Base-by-base conservation (phyloP, 2,329 filamentous ascomycete genomes). In the Eurotiales sp. region DNA sequence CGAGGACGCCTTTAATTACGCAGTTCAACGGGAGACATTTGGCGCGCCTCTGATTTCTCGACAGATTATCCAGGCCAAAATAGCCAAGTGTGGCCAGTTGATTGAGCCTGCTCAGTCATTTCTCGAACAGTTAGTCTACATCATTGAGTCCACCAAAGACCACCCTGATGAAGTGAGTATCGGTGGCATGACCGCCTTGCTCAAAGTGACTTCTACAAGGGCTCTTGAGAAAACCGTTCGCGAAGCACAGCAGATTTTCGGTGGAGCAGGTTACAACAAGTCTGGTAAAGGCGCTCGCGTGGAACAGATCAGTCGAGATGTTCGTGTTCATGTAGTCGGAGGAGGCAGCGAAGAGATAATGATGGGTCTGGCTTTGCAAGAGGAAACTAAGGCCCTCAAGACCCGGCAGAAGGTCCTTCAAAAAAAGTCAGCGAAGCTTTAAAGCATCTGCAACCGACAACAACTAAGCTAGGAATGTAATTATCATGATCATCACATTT, bases 101-200 rank as follows among this genome's bases (percentile, higher is more conserved):
- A 76, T 85, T n/a, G 82, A 85, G 56, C 77, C 78, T 0, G 78
- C 81, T 41, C 82, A 79, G 65, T 79, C 81, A 0, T 84, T 81
- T 69, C 63, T 85, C 52, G 82, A 85, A 58, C 81, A 84, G 60
- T 67, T 85, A 2, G 80, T 78, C 4, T 80, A 78, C 60, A 78
- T 80, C 41, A 70, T 79, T 39, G 71, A 77, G 52, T 61, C 70
- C 8, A 72, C 70, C 3, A 68, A 72, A 55, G 59, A 72, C 50
- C 62, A 63, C 67, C 54, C 69, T 7, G 70, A 68, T 46, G 62
- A 69, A 30, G 64, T 73, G 10, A 72, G 75, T 34, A 72, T 80
- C 29, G 77, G 76, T 1, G 77, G 77, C 0, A 73, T 77, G 67
- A 79, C 76, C 14, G 77, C 77, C 0, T 61, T 79, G 53, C 61